Evolutionary conservation across 192 early-diverging fungal species (phyloP).

Genomic region (Phlyctochytrium arcticum): DNA sequence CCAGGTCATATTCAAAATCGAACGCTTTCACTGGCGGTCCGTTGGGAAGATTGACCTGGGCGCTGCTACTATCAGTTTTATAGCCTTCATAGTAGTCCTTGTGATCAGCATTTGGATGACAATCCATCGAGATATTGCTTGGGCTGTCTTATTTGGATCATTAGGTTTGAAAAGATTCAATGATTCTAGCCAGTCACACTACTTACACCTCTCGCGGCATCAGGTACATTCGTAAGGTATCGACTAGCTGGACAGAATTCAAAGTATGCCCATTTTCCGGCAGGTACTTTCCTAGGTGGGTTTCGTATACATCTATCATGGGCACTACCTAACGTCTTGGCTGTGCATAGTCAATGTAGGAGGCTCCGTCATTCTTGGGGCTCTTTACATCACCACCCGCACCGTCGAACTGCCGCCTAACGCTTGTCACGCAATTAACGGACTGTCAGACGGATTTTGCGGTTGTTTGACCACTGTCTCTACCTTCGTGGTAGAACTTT

Average conservation of each 20-base stretch:
- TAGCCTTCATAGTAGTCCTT: too few species aligned
- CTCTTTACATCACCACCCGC: constrained; percentile 7
- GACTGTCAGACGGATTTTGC: constrained; percentile 55
- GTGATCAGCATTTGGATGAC: too few species aligned
- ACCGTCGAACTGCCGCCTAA: background rate
- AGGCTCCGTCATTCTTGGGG: constrained; percentile 24
- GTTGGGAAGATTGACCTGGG: too few species aligned
- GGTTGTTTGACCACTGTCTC: constrained; percentile 70
- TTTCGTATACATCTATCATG: background rate
- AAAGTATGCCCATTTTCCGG: constrained; percentile 15
- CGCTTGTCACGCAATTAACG: constrained; percentile 19
- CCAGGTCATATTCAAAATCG: too few species aligned
- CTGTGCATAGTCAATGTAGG: constrained; percentile 25
- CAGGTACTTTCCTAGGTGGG: constrained; percentile 33
- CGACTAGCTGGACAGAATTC: constrained; percentile 21
- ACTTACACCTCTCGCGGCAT: too few species aligned
- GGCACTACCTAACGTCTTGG: too few species aligned
- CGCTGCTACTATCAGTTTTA: too few species aligned
- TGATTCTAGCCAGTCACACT: too few species aligned
- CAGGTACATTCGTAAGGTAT: constrained; percentile 29
- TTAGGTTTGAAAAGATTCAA: too few species aligned
- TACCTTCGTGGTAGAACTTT: constrained; percentile 52
- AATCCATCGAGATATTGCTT: too few species aligned
- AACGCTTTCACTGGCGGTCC: too few species aligned
- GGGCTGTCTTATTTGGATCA: too few species aligned